Evolutionary conservation across 148 eudicot genomes (phyloP).

Genomic region (Persicaria maculosa): DNA sequence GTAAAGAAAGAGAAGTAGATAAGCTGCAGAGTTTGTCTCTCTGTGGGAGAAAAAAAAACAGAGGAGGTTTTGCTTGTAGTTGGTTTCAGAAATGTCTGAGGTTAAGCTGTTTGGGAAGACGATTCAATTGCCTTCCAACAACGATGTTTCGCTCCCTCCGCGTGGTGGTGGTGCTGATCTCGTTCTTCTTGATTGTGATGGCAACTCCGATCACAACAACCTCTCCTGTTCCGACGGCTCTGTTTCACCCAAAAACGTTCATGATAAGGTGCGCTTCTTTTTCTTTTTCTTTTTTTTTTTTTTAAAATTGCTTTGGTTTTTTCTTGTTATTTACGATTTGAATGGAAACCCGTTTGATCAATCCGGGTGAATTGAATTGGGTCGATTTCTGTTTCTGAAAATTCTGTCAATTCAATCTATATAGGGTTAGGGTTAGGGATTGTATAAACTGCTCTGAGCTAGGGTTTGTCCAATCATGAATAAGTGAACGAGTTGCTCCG

Average conservation of each 20-base stretch:
- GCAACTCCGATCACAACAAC: slow-evolving; percentile 18
- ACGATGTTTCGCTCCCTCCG: background rate
- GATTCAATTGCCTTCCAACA: slow-evolving; percentile 26
- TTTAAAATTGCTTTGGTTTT: background rate
- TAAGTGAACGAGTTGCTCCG: too few species aligned
- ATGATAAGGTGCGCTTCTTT: slow-evolving; percentile 16
- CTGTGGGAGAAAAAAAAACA: background rate
- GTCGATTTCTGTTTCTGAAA: slow-evolving; percentile 16
- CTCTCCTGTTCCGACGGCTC: background rate
- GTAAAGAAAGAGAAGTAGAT: background rate
- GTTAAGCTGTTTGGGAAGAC: slow-evolving; percentile 69
- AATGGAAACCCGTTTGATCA: slow-evolving; percentile 19
- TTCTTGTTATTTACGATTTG: background rate
- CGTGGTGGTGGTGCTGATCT: slow-evolving; percentile 6
- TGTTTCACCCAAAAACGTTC: background rate
- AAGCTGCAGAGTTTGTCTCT: background rate
- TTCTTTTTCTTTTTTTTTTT: background rate
- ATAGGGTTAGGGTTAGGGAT: background rate
- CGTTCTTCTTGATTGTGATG: slow-evolving; percentile 15
- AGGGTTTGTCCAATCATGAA: too few species aligned
- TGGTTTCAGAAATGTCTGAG: slow-evolving; percentile 23
- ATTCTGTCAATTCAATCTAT: background rate
- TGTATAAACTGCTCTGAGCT: too few species aligned
- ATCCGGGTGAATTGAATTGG: slow-evolving; percentile 17
- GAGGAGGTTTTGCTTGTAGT: background rate